Conservation (phyloP, 257 asterid species). For the Cynanchum wilfordii region DNA sequence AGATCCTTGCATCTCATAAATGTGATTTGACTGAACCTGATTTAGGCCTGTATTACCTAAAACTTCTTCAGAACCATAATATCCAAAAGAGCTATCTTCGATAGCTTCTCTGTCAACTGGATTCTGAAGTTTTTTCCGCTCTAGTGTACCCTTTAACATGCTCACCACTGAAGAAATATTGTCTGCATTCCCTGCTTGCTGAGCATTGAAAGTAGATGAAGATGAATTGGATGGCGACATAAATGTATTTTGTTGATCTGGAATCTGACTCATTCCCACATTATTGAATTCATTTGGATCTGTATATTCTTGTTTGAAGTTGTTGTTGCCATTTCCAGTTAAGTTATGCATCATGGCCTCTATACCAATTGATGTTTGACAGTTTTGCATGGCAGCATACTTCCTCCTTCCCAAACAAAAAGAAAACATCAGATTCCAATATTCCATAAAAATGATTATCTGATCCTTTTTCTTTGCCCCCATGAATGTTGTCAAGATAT, state of each 20-base stretch:
- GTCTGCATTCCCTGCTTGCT: conserved; percentile 39
- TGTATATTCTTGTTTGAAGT: conserved; percentile 27
- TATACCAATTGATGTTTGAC: conserved; percentile 46
- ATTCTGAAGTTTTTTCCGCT: conserved; percentile 30
- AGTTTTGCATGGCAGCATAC: conserved; percentile 67
- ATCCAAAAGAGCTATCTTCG: conserved; percentile 39
- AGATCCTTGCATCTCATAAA: conserved; percentile 34
- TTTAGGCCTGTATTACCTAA: conserved; percentile 24
- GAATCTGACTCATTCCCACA: conserved; percentile 18
- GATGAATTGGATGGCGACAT: conserved; percentile 39
- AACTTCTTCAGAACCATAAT: conserved; percentile 34
- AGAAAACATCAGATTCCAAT: neutral
- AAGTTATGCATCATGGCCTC: conserved; percentile 48
- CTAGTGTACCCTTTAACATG: conserved; percentile 85
- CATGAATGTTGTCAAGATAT: neutral
- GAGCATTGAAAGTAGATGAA: conserved; percentile 54
- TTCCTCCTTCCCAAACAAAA: conserved; percentile 49
- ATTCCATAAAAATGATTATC: neutral
- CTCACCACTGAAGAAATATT: conserved; percentile 75
- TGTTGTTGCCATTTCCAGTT: conserved; percentile 31
- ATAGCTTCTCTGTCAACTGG: conserved; percentile 27
- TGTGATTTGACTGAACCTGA: conserved; percentile 33
- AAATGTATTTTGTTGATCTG: conserved; percentile 22
- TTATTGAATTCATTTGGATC: conserved; percentile 22
- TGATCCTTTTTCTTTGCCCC: neutral